Base-by-base conservation (phyloP, 2,329 filamentous ascomycete genomes). In the Colletotrichum spinosum region DNA sequence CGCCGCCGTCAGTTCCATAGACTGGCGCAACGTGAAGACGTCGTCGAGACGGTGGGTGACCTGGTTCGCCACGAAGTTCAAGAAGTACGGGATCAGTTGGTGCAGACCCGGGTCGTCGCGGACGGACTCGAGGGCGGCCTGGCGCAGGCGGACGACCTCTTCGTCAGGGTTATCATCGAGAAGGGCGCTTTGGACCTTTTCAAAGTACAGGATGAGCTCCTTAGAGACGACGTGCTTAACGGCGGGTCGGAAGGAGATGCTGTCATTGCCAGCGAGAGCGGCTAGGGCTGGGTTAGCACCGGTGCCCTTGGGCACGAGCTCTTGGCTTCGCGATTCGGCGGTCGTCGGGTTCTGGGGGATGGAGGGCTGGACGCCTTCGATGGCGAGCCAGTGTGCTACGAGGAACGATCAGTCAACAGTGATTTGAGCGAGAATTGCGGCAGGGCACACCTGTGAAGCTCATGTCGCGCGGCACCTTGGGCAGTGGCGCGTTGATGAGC, bases 221-320 rank as follows among this genome's bases (percentile, higher is more conserved):
- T 97, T 97, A 69, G 93, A 97, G 49, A 99, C 87, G 53, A 97
- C 92, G 75, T 99, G 96, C 80, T 98, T 98, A 69, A 99, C 94
- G 11, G 94, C 85, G 2, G 96, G 95, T 75, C 95, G 95, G 79
- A 97, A 90, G 46, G 90, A 86, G 60, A 94, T 86, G 70, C 92
- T 94, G 72, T 97, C 94, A 72, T 92, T 90, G 51, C 94, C 94
- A 55, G 90, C 91, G 70, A 94, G 87, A 13, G 93, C 93, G 34
- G 93, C 92, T 46, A 97, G 85, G 49, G 93, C 92, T 6, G 92
- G 90, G 73, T 97, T 97, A 25, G 93, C 92, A 68, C 93, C 93
- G 4, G 93, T 90, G 6, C 94, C 95, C 80, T 97, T 98, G 38
- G 94, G 92, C 15, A 97, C 85, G 37, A 97, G 85, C 72, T 97